phyloP scores from a whole-genome alignment of 352 stramenopile species.

The Aphanomyces invadans region DNA sequence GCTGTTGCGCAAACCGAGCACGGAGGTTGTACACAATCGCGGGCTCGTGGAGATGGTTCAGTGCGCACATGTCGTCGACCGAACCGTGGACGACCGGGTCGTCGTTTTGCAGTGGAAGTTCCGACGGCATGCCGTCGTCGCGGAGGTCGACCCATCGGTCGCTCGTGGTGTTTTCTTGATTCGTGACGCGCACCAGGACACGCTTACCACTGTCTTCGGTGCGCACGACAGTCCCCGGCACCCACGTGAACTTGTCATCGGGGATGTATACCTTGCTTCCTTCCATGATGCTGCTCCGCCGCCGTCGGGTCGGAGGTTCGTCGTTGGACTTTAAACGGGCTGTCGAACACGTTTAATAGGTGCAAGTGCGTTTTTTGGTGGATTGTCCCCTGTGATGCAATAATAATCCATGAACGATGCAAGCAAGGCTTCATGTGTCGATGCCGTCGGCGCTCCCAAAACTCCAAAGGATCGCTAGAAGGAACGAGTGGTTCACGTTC shows the following conservation, averaged over 20 bases:
- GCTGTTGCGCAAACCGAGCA: constrained; percentile 66
- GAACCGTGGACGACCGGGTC: constrained; percentile 29
- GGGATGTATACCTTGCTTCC: constrained; percentile 74
- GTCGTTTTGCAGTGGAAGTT: constrained; percentile 69
- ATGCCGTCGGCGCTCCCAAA: too few species aligned
- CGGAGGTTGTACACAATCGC: constrained; percentile 90
- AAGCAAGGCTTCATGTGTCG: too few species aligned
- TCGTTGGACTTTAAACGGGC: neutral
- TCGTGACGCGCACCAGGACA: constrained; percentile 53
- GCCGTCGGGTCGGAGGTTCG: neutral
- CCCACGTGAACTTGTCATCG: constrained; percentile 70
- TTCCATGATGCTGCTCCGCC: constrained; percentile 43
- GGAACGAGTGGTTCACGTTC: too few species aligned
- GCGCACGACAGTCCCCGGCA: constrained; percentile 63
- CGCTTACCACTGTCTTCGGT: constrained; percentile 50
- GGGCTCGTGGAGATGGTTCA: constrained; percentile 85
- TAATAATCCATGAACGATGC: too few species aligned
- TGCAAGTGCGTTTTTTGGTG: neutral
- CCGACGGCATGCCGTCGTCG: constrained; percentile 64
- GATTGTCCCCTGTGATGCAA: too few species aligned
- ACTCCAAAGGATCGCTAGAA: too few species aligned
- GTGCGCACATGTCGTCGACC: constrained; percentile 76
- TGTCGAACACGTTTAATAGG: neutral
- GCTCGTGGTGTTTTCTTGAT: constrained; percentile 24
- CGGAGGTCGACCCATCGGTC: constrained; percentile 62